Conservation (phyloP, 139 green algal genomes). For the Micractinium conductrix region DNA sequence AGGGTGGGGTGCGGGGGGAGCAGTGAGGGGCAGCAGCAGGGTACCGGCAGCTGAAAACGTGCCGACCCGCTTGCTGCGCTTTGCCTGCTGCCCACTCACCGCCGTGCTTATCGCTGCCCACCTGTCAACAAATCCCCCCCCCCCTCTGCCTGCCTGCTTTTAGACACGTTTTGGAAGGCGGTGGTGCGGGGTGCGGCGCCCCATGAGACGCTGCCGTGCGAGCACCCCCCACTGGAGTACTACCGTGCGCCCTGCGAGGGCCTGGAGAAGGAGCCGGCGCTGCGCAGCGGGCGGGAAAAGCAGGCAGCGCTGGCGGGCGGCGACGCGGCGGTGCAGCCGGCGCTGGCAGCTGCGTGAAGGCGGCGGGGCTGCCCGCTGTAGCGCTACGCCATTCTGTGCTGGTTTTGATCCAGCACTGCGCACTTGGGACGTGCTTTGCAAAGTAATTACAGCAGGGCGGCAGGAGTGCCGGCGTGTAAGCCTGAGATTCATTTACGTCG, state of each 20-base stretch:
- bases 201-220: slow-evolving; percentile 35
- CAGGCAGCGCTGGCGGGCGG: not conserved
- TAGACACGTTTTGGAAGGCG: slow-evolving; percentile 76
- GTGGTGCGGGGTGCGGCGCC: slow-evolving; percentile 39
- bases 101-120: not conserved
- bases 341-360: not conserved
- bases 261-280: not conserved
- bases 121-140: no score
- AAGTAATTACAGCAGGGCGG: no score
- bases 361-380: not conserved
- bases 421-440: no score
- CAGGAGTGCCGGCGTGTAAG: no score
- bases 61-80: not conserved
- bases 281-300: not conserved
- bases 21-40: not conserved
- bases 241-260: slow-evolving; percentile 37
- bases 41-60: not conserved
- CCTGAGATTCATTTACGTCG: no score
- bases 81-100: no score
- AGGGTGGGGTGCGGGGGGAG: not conserved
- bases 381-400: no score
- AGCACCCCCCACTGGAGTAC: slow-evolving; percentile 48
- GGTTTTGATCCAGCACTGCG: no score
- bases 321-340: not conserved
- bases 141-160: not conserved